phyloP scores from a whole-genome alignment of 108 stramenopile genomes.

The Fistulifera pelliculosa region DNA sequence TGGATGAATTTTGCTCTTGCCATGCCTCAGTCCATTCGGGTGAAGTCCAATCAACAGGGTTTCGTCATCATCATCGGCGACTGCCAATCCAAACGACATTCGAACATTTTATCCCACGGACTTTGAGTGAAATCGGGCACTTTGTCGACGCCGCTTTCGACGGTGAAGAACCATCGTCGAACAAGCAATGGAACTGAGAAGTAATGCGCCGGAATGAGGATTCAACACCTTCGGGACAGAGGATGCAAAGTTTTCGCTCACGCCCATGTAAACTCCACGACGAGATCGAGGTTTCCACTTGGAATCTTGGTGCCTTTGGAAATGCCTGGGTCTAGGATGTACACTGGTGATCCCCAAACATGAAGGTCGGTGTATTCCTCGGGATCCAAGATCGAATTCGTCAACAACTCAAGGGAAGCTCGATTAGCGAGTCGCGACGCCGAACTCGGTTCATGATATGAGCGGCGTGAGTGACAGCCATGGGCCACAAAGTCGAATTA shows the following conservation, averaged over 20 bases:
- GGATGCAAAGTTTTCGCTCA: conserved; percentile 12
- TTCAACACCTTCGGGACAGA: conserved; percentile 25
- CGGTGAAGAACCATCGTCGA: conserved; percentile 20
- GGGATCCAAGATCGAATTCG: conserved; percentile 2
- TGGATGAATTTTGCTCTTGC: no score
- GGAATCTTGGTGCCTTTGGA: conserved; percentile 26
- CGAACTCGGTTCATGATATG: conserved; percentile 22
- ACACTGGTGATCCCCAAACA: conserved; percentile 34
- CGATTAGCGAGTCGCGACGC: not conserved
- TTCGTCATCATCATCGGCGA: not conserved
- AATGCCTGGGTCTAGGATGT: conserved; percentile 16
- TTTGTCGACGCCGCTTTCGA: not conserved
- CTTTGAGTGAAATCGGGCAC: conserved; percentile 1
- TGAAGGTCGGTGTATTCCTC: conserved; percentile 5
- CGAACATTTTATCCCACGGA: conserved; percentile 17
- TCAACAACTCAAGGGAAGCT: conserved; percentile 10
- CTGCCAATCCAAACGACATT: conserved; percentile 1
- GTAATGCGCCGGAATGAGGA: conserved; percentile 11
- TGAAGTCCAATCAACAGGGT: no score
- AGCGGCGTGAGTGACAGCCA: conserved; percentile 34
- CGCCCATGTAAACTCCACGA: conserved; percentile 22
- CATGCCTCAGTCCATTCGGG: no score
- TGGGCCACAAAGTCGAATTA: conserved; percentile 31
- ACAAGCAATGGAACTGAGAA: conserved; percentile 24
- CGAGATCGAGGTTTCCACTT: conserved; percentile 20